These are phyloP conservation scores for Cordyceps pruinosa DNA, from an alignment of 2,329 filamentous ascomycete genomes.

Conservation along the genomic window DNA sequence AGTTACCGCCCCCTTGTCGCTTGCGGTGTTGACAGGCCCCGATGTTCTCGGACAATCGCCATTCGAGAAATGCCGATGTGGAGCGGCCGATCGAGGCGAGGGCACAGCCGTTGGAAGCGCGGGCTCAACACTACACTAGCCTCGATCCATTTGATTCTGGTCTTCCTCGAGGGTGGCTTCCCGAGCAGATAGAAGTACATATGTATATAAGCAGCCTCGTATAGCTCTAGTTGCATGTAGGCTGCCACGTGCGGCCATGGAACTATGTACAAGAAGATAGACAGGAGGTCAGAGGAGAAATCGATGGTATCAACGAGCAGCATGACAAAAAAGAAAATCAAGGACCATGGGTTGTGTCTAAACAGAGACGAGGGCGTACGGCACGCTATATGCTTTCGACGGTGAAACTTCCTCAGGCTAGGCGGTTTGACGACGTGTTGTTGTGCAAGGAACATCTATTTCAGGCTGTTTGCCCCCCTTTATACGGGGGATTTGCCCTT, in stretches of 20 bases:
- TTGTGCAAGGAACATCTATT: no score
- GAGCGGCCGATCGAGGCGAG: no score
- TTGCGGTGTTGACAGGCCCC: no score
- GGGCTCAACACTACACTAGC: no score
- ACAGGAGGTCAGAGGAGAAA: neutral
- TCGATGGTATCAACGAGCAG: neutral
- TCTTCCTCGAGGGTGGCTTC: neutral
- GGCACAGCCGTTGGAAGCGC: neutral
- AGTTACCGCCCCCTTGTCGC: no score
- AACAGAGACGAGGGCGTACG: neutral
- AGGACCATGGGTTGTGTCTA: neutral
- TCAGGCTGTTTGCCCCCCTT: neutral
- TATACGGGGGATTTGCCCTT: slow-evolving; percentile 1
- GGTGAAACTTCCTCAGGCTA: neutral
- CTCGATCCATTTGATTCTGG: no score
- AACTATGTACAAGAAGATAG: neutral
- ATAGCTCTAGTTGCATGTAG: neutral
- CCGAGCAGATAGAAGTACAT: neutral
- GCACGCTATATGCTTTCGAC: neutral
- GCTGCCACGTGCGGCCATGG: neutral
- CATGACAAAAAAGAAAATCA: neutral
- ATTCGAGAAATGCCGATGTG: no score
- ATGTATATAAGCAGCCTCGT: neutral
- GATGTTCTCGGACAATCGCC: no score
- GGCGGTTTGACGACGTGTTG: neutral